Evolutionary conservation across 139 green algal species (phyloP).

Genomic region (Micractinium conductrix): DNA sequence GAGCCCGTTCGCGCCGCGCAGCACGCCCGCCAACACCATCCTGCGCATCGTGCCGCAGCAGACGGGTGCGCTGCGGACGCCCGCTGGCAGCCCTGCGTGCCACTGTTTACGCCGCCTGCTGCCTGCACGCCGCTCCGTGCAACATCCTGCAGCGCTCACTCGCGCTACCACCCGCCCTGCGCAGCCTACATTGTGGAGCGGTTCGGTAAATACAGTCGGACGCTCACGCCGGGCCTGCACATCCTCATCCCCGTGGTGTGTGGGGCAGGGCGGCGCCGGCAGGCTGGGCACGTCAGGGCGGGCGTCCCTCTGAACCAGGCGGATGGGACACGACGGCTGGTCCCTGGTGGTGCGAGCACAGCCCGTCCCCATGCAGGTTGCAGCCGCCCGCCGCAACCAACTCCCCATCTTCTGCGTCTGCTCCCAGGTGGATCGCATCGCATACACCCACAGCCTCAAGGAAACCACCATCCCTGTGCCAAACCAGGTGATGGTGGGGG

Average conservation of each 20-base stretch:
- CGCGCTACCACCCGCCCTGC: too few relatives aligned
- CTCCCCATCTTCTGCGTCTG: too few relatives aligned
- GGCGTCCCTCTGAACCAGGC: too few relatives aligned
- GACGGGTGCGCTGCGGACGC: conserved; percentile 35
- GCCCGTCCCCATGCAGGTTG: too few relatives aligned
- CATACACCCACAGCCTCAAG: conserved; percentile 90
- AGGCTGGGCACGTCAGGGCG: too few relatives aligned
- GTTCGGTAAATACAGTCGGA: conserved; percentile 89
- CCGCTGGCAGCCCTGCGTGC: too few relatives aligned
- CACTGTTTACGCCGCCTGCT: too few relatives aligned
- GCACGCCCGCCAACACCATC: conserved; percentile 50
- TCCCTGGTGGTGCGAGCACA: too few relatives aligned
- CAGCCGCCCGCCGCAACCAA: too few relatives aligned
- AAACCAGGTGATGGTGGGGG: too few relatives aligned
- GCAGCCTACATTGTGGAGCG: conserved; percentile 76
- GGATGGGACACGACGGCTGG: too few relatives aligned
- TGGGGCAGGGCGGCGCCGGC: too few relatives aligned
- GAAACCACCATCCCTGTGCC: conserved; percentile 88
- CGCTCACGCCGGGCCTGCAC: conserved; percentile 89
- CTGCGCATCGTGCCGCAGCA: conserved; percentile 91
- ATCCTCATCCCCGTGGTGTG: conserved; percentile 93
- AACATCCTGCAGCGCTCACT: background rate
- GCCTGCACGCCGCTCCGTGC: background rate
- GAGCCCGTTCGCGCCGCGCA: conserved; percentile 36
- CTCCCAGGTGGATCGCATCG: conserved; percentile 87